These are phyloP conservation scores for Calcarisporium arbuscula DNA, from an alignment of 2,329 filamentous ascomycete species.

Conservation along the genomic window DNA sequence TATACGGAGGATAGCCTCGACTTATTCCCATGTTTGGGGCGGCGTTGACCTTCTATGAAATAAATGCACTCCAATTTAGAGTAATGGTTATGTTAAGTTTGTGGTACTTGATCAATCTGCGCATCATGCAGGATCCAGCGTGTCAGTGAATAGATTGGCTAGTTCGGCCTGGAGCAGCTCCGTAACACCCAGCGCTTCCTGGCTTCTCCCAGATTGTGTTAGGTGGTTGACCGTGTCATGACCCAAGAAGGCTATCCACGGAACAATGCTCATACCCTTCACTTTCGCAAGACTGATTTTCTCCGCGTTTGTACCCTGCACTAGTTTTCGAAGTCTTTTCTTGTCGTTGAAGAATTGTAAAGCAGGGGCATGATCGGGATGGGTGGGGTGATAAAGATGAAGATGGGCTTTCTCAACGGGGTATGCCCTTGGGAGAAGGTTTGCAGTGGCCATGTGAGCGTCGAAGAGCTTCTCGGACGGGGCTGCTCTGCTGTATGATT, in stretches of 20 bases:
- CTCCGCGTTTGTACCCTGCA: slow-evolving; percentile 17
- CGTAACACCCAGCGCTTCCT: slow-evolving; percentile 35
- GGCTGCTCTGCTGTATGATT: slow-evolving; percentile 36
- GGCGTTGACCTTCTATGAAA: too few species aligned
- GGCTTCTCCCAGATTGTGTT: slow-evolving; percentile 30
- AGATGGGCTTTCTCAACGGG: slow-evolving; percentile 46
- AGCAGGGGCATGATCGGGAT: slow-evolving; percentile 40
- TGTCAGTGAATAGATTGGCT: slow-evolving; percentile 20
- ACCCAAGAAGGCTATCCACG: slow-evolving; percentile 33
- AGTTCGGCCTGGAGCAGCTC: slow-evolving; percentile 30
- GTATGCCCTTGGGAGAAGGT: slow-evolving; percentile 29
- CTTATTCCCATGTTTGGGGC: too few species aligned
- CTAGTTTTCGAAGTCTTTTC: slow-evolving; percentile 21
- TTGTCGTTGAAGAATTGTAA: slow-evolving; percentile 37
- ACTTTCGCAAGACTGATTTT: slow-evolving; percentile 20
- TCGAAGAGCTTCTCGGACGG: slow-evolving; percentile 46
- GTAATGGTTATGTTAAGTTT: background rate
- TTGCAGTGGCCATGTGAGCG: slow-evolving; percentile 41
- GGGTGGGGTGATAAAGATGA: slow-evolving; percentile 46
- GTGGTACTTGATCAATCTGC: background rate
- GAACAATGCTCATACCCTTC: slow-evolving; percentile 24
- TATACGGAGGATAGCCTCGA: too few species aligned
- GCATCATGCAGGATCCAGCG: slow-evolving; percentile 15
- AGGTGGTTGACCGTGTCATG: slow-evolving; percentile 42
- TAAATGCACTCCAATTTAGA: too few species aligned